These are phyloP conservation scores for Laetiporus sulphureus DNA, from an alignment of 1,284 basidiomycete genomes.

Conservation along the genomic window DNA sequence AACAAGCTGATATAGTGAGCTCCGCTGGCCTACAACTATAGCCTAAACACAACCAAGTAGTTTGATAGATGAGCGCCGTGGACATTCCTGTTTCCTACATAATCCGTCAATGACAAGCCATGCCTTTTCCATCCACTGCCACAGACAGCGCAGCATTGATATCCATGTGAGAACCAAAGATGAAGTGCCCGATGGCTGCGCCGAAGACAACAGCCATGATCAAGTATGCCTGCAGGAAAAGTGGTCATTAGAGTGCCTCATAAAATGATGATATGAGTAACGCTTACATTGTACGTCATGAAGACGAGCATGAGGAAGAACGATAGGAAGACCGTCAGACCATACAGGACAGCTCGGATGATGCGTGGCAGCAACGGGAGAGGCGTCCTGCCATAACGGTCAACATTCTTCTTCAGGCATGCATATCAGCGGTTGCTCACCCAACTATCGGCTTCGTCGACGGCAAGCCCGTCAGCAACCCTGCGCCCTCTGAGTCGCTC, in stretches of 20 bases:
- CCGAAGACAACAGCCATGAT: conserved; percentile 69
- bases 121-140: conserved; percentile 41
- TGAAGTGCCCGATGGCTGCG: conserved; percentile 65
- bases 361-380: conserved; percentile 46
- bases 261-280: conserved; percentile 6
- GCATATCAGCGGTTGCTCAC: conserved; percentile 28
- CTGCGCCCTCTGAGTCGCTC: conserved; percentile 42
- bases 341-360: conserved; percentile 60
- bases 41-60: too few species aligned
- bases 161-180: conserved; percentile 57
- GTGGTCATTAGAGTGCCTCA: background rate
- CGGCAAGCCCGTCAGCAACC: conserved; percentile 44
- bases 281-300: conserved; percentile 79
- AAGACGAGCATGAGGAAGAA: conserved; percentile 87
- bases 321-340: conserved; percentile 60
- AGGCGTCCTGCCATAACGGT: conserved; percentile 28
- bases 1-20: too few species aligned
- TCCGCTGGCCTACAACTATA: too few species aligned
- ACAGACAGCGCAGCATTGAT: conserved; percentile 48
- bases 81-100: too few species aligned
- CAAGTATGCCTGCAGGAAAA: conserved; percentile 57
- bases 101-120: conserved; percentile 51
- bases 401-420: conserved; percentile 5
- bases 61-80: too few species aligned
- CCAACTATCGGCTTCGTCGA: conserved; percentile 29